Evolutionary conservation across 352 stramenopile species (phyloP).

Genomic region (Phytophthora pini): DNA sequence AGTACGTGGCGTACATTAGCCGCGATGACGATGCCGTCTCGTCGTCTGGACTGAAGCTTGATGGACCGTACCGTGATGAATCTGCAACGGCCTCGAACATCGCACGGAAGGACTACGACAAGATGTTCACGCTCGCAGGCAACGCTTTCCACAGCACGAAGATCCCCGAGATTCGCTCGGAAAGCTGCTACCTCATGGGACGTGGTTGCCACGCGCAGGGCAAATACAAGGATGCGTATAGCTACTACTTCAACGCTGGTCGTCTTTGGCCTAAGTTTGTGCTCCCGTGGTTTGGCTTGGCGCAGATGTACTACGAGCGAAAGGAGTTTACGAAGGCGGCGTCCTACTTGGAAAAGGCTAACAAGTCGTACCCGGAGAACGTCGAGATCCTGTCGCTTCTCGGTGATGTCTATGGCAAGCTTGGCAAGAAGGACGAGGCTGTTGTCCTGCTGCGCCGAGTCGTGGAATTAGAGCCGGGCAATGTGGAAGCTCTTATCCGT

Average conservation of each 20-base stretch:
- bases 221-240: slow-evolving; percentile 96
- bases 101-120: slow-evolving; percentile 90
- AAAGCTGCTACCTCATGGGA: slow-evolving; percentile 97
- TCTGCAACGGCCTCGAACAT: slow-evolving; percentile 67
- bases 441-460: slow-evolving; percentile 83
- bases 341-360: slow-evolving; percentile 89
- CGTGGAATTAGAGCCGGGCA: slow-evolving; percentile 85
- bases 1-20: slow-evolving; percentile 92
- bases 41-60: slow-evolving; percentile 69
- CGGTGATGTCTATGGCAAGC: slow-evolving; percentile 81
- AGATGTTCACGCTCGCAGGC: slow-evolving; percentile 90
- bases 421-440: slow-evolving; percentile 84
- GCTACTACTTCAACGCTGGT: slow-evolving; percentile 96
- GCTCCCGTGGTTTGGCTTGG: slow-evolving; percentile 84
- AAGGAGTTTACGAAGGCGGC: slow-evolving; percentile 86
- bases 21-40: slow-evolving; percentile 68
- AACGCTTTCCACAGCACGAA: slow-evolving; percentile 91
- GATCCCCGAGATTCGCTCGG: slow-evolving; percentile 93
- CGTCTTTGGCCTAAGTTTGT: slow-evolving; percentile 89
- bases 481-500: slow-evolving; percentile 85
- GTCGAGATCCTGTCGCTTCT: slow-evolving; percentile 86
- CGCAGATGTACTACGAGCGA: slow-evolving; percentile 92
- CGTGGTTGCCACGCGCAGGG: slow-evolving; percentile 94
- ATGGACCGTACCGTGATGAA: slow-evolving; percentile 84
- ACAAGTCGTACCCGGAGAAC: slow-evolving; percentile 90